phyloP scores from a whole-genome alignment of 2,329 filamentous ascomycete genomes.

The Epichloe uncinata region DNA sequence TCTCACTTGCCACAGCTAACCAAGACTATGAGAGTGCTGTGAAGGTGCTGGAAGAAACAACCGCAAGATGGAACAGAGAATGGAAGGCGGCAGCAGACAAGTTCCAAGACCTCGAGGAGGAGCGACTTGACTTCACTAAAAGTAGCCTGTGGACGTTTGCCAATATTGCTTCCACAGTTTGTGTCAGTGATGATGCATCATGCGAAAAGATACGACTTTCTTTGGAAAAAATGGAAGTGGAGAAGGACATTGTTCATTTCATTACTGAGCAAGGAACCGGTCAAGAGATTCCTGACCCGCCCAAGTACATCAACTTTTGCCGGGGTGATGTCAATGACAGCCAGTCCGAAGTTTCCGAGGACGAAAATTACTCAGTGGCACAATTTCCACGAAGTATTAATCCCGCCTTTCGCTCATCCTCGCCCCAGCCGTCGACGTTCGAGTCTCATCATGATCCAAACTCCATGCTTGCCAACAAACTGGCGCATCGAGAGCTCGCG shows the following conservation, averaged over 20 bases:
- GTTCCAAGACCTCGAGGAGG: conserved; percentile 97
- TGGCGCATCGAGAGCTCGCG: conserved; percentile 43
- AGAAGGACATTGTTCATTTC: conserved; percentile 83
- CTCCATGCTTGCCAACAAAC: conserved; percentile 54
- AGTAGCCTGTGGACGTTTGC: conserved; percentile 97
- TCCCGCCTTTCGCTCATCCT: conserved; percentile 88
- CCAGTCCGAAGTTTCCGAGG: conserved; percentile 71
- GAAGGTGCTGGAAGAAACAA: conserved; percentile 89
- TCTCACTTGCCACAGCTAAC: conserved; percentile 82
- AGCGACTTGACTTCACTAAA: conserved; percentile 92
- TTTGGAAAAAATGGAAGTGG: conserved; percentile 89
- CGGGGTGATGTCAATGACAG: conserved; percentile 73
- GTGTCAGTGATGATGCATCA: conserved; percentile 90
- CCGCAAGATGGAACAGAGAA: conserved; percentile 88
- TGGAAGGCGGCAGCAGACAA: conserved; percentile 98
- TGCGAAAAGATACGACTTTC: conserved; percentile 94
- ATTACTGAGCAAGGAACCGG: conserved; percentile 84
- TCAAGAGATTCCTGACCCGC: conserved; percentile 92
- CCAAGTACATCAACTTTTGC: conserved; percentile 98
- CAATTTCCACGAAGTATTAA: conserved; percentile 95
- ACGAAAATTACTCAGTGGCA: conserved; percentile 84
- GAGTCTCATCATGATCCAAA: conserved; percentile 86
- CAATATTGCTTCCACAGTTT: conserved; percentile 93
- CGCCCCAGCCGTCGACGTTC: conserved; percentile 84
- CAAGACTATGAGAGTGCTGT: conserved; percentile 88